phyloP scores from a whole-genome alignment of 805 yeast genomes.

The Metschnikowia hibisci region DNA sequence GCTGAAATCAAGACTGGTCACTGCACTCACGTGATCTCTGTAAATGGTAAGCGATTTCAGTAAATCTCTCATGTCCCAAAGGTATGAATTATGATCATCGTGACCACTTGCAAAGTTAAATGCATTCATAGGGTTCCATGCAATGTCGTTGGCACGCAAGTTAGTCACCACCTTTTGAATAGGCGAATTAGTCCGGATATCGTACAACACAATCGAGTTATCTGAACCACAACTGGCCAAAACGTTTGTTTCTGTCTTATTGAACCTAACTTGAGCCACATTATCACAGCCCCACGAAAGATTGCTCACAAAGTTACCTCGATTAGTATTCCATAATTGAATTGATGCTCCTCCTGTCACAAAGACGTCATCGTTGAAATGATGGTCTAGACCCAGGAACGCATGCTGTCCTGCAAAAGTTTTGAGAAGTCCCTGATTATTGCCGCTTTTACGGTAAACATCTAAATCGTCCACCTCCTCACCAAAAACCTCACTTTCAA shows the following conservation, averaged over 20 bases:
- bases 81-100: constrained; percentile 92
- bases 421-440: constrained; percentile 57
- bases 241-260: constrained; percentile 83
- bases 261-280: constrained; percentile 75
- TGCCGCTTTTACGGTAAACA: constrained; percentile 23
- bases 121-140: constrained; percentile 99
- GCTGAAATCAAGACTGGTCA: constrained; percentile 88
- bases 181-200: constrained; percentile 84
- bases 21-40: constrained; percentile 95
- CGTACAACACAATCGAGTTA: constrained; percentile 86
- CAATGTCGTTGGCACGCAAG: constrained; percentile 77
- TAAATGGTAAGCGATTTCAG: constrained; percentile 74
- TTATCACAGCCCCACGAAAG: constrained; percentile 97
- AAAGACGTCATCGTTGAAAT: constrained; percentile 64
- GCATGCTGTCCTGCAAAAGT: constrained; percentile 83
- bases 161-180: constrained; percentile 84
- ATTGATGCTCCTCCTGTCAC: constrained; percentile 91
- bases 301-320: constrained; percentile 73
- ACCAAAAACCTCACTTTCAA: constrained; percentile 51
- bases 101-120: constrained; percentile 86
- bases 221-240: constrained; percentile 84
- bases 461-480: constrained; percentile 29
- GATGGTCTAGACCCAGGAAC: constrained; percentile 83
- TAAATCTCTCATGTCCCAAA: constrained; percentile 96
- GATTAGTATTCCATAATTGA: constrained; percentile 85